Evolutionary conservation across 805 yeast species (phyloP), one percentile per base, ranked within the genome.

Genomic region (Kuraishia floccosa): DNA sequence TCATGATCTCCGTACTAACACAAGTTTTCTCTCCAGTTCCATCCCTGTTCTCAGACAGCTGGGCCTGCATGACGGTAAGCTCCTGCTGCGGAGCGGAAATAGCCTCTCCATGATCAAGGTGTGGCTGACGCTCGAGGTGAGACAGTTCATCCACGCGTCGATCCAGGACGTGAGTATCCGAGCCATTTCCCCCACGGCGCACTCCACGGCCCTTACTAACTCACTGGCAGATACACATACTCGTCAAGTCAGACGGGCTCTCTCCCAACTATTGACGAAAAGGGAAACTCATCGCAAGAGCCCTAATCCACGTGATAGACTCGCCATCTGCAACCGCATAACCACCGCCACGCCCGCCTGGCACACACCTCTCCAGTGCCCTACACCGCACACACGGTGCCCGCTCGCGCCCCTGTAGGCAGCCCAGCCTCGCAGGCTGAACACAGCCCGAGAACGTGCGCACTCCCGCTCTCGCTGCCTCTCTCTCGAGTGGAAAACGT

Each of bases 121-220:
- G 9, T 89, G 96, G 96, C 46, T 84, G 31, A 87, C 93, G 0
- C 59, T 89, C 24, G 97, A 89, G 55, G 80, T 83, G 4, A 70
- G 96, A 46, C 91, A 82, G 50, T 75, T 87, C 44, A 76, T 89
- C 51, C 75, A 66, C 40, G 83, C 93, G 14, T 79, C 94, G 2
- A 69, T 85, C 8, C 82, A 78, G 47, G 95, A 79, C 42, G 81
- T 76, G 51, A 50, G 78, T 68, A 47, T 39, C 6, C 19, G n/a
- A 11, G 17, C 18, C n/a, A 23, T 6, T 13, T 15, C 27, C 15
- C 3, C 17, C 18, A 12, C 20, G 6, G 26, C 22, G n/a, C 17
- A 24, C 7, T 3, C 17, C n/a, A n/a, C 30, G 5, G 20, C 10
- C 14, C 22, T 30, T 35, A 39, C 44, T 41, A 35, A 32, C 42